Evolutionary conservation across 495 filamentous ascomycete genomes (phyloP).

Genomic region (Talaromyces ruber): DNA sequence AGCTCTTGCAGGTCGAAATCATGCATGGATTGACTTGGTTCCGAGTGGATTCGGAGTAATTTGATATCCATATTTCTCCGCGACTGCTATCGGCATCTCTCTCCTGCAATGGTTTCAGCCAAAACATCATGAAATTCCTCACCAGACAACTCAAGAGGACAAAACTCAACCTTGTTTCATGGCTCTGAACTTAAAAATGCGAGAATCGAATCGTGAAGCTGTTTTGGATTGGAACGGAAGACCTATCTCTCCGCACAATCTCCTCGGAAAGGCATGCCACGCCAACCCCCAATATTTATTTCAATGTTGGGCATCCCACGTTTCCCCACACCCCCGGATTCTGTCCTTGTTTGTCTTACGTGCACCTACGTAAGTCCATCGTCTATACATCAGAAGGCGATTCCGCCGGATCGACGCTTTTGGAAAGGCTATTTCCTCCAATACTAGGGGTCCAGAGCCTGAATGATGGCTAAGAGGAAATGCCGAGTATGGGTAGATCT

Average conservation of each 20-base stretch:
- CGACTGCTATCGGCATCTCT: no score
- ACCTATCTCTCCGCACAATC: not conserved
- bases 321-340: not conserved
- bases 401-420: no score
- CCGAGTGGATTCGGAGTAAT: not conserved
- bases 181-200: not conserved
- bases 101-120: no score
- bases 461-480: no score
- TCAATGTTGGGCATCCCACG: not conserved
- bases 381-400: no score
- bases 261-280: not conserved
- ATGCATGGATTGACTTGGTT: not conserved
- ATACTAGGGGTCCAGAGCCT: no score
- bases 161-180: not conserved
- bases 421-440: no score
- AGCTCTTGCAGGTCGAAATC: not conserved
- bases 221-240: not conserved
- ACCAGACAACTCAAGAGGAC: not conserved
- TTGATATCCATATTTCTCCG: not conserved
- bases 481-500: no score
- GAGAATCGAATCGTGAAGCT: not conserved
- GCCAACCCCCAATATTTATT: not conserved
- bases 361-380: no score
- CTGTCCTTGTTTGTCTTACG: not conserved
- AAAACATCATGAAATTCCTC: no score